phyloP scores from a whole-genome alignment of 768 basidiomycete genomes.

The Amylocystis lapponica region DNA sequence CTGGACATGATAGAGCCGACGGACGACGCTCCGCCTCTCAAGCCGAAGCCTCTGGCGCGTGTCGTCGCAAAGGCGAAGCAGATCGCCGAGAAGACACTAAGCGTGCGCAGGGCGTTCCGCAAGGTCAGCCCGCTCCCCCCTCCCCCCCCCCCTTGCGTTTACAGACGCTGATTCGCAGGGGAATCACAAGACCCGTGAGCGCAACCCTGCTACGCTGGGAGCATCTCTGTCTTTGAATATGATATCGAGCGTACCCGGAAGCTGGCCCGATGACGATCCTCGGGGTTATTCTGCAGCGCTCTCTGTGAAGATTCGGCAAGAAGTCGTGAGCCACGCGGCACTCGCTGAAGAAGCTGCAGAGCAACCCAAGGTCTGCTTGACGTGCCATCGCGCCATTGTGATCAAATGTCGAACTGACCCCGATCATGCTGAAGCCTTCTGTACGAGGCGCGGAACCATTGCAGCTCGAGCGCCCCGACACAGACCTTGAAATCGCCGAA shows the following conservation, averaged over 20 bases:
- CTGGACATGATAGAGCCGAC: background rate
- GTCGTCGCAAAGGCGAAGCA: background rate
- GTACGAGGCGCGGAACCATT: background rate
- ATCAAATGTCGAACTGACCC: no score
- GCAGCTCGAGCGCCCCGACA: background rate
- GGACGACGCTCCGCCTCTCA: background rate
- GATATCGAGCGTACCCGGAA: background rate
- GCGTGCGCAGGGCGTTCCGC: background rate
- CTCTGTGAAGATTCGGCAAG: no score
- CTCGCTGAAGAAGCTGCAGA: no score
- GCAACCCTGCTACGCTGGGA: no score
- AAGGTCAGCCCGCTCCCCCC: background rate
- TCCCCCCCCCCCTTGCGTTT: background rate
- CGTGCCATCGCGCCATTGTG: no score
- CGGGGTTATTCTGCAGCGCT: background rate
- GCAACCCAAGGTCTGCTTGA: no score
- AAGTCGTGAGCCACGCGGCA: no score
- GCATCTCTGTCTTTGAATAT: background rate
- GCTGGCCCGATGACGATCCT: background rate
- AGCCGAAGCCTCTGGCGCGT: background rate
- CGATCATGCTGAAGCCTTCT: conserved; percentile 1
- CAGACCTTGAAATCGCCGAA: background rate
- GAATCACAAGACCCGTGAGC: no score
- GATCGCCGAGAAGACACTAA: background rate
- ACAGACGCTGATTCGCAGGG: background rate